These are phyloP conservation scores for Colletotrichum noveboracense DNA, from an alignment of 2,329 filamentous ascomycete species.

Conservation along the genomic window DNA sequence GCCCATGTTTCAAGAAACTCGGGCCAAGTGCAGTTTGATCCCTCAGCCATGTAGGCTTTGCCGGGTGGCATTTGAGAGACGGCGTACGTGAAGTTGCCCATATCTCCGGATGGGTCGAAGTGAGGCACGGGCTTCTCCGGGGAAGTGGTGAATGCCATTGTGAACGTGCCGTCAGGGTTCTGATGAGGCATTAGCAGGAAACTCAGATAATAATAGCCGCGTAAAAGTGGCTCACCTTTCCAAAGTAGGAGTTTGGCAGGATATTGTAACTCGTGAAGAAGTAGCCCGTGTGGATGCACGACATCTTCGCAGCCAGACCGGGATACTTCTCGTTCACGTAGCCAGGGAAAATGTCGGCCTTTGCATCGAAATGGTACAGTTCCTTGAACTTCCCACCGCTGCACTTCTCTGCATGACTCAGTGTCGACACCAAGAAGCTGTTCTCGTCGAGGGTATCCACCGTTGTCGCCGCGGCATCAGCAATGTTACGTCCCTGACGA, in stretches of 20 bases:
- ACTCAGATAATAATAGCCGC: slow-evolving; percentile 25
- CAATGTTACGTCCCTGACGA: slow-evolving; percentile 59
- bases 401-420: slow-evolving; percentile 52
- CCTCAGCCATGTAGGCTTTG: slow-evolving; percentile 53
- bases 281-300: slow-evolving; percentile 54
- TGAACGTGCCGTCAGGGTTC: slow-evolving; percentile 42
- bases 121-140: slow-evolving; percentile 46
- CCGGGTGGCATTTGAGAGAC: slow-evolving; percentile 55
- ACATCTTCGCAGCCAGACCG: slow-evolving; percentile 52
- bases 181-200: not conserved
- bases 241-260: slow-evolving; percentile 49
- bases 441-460: slow-evolving; percentile 46
- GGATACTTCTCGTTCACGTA: slow-evolving; percentile 50
- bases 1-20: slow-evolving; percentile 51
- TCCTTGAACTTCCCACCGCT: slow-evolving; percentile 51
- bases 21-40: slow-evolving; percentile 49
- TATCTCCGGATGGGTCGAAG: slow-evolving; percentile 50
- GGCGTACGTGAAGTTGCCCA: slow-evolving; percentile 53
- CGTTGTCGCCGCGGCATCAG: slow-evolving; percentile 52
- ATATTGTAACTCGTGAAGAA: slow-evolving; percentile 54
- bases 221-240: slow-evolving; percentile 37
- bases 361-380: slow-evolving; percentile 58
- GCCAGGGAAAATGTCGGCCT: slow-evolving; percentile 54
- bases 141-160: slow-evolving; percentile 52
- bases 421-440: slow-evolving; percentile 55